Percentiles rank a stretch among this genome's conserved stretches.
Conservation (phyloP, 1,284 basidiomycete species). For the Paramarasmius palmivorus region DNA sequence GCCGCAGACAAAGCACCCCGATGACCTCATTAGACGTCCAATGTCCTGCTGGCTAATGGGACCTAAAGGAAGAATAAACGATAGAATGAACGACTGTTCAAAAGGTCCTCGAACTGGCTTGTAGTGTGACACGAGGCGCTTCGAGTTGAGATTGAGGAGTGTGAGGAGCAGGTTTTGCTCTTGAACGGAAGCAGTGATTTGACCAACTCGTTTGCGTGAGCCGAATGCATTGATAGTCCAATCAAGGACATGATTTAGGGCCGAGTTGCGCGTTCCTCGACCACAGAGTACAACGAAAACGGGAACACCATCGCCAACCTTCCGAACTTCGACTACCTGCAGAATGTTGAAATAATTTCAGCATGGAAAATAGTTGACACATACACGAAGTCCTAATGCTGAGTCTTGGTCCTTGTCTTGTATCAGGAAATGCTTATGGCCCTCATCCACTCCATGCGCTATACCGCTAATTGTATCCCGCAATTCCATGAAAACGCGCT, state of each 20-base stretch:
- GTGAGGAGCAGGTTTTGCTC: conserved; percentile 3
- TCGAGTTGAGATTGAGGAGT: conserved; percentile 28
- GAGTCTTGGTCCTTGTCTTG: conserved; percentile 11
- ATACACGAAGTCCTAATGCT: conserved; percentile 13
- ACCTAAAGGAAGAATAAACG: conserved; percentile 40
- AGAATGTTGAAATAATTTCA: background rate
- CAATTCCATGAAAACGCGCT: conserved; percentile 14
- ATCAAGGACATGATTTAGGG: background rate
- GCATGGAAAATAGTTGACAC: background rate
- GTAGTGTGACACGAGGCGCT: conserved; percentile 30
- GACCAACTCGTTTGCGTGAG: background rate
- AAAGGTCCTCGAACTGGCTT: conserved; percentile 16
- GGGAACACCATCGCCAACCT: background rate
- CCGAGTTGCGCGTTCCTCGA: background rate
- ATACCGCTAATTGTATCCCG: conserved; percentile 13
- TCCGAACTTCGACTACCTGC: conserved; percentile 1
- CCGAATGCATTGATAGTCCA: background rate
- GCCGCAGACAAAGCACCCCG: conserved; percentile 41
- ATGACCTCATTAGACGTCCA: conserved; percentile 33
- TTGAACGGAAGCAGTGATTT: background rate
- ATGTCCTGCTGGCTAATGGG: conserved; percentile 38
- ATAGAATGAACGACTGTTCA: conserved; percentile 28
- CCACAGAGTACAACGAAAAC: background rate
- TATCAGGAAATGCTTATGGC: background rate
- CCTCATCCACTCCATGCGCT: conserved; percentile 10